Evolutionary conservation across 129 eudicot species (phyloP), one percentile per base, ranked within the genome.

Genomic region (Centella asiatica): DNA sequence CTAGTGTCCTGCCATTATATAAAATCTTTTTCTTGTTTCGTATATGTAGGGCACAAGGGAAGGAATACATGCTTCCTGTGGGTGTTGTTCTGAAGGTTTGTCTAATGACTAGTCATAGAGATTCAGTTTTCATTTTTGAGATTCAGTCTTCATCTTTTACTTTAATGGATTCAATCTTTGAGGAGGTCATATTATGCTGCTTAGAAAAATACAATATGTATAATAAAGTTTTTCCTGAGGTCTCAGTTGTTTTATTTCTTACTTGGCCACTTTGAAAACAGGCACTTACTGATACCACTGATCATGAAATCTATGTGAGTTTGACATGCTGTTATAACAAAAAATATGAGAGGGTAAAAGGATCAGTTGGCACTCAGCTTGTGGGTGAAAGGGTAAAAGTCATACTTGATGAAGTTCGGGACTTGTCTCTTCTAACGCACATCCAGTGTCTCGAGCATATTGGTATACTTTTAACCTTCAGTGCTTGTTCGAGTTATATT

Each of bases 361-460:
- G 98, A n/a, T 78, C 73, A 63, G 96, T 92, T 74, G 98, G 98
- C 49, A 87, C 98, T 57, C 98, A 87, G 75, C 90, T 87, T 62
- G 60, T 92, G 60, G 89, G 87, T 62, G 98, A 92, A 78, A 75
- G 98, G 66, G 98, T 90, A 40, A 69, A 84, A 60, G 84, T 92
- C 64, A 92, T 92, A 58, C 86, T 92, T 58, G 87, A 82, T 73
- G 98, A 92, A 83, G 82, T 87, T 70, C 87, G 69, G 70, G 77
- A 70, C 42, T 45, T 87, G 57, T 55, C 77, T 52, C 80, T 87
- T 65, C 75, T 70, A 55, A 87, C 95, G 15, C 95, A 74, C 36
- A 49, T 58, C 2, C 83, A 92, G 46, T 92, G 98, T 70, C 72
- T 84, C 52, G 80, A 77, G 69, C 85, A 92, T 60, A 79, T 92